phyloP scores from a whole-genome alignment of 2,329 filamentous ascomycete species.

The Neonectria neomacrospora region DNA sequence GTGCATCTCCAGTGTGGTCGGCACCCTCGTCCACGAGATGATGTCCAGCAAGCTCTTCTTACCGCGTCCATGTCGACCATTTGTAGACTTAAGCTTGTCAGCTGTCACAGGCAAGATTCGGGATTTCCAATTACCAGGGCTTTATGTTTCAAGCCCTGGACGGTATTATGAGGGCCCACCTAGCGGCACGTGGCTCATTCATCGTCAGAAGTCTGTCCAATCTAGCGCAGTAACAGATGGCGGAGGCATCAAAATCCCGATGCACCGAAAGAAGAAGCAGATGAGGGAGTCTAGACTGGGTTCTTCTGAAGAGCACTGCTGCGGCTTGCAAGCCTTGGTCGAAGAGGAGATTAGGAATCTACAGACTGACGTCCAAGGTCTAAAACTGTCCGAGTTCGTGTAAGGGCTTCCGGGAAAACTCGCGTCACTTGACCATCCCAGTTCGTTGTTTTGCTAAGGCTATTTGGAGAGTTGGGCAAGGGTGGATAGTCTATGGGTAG shows the following conservation, averaged over 20 bases:
- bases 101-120: background rate
- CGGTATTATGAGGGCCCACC: too few species aligned
- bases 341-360: background rate
- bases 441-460: background rate
- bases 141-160: background rate
- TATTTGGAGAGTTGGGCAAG: too few species aligned
- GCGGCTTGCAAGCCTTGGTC: background rate
- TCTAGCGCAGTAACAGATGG: too few species aligned
- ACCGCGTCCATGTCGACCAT: background rate
- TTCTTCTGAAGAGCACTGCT: background rate
- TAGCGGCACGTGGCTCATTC: background rate
- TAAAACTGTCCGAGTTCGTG: background rate
- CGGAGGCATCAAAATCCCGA: too few species aligned
- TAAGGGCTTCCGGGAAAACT: too few species aligned
- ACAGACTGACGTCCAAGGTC: background rate
- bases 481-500: too few species aligned
- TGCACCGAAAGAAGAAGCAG: too few species aligned
- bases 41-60: background rate
- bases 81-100: background rate
- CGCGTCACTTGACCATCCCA: too few species aligned
- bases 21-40: background rate
- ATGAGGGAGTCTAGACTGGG: too few species aligned
- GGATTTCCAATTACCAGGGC: background rate
- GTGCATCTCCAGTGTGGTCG: background rate
- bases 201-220: background rate